Conservation (phyloP, 352 stramenopile genomes). For the Globisporangium rhizosaccharum region DNA sequence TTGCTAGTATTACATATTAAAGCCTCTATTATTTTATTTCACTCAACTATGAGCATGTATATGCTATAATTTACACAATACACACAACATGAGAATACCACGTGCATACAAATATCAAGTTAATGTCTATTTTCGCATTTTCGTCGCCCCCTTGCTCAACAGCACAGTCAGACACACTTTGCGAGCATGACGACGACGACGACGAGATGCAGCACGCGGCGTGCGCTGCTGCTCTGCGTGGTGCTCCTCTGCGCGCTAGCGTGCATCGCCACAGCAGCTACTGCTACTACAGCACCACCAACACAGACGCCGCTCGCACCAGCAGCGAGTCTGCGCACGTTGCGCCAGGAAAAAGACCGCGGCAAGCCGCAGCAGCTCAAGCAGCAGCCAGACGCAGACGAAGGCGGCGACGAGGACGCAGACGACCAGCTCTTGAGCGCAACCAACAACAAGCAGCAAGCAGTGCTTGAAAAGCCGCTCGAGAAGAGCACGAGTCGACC, state of each 20-base stretch:
- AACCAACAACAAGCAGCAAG: conserved; percentile 19
- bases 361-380: neutral
- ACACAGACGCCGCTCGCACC: neutral
- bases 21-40: too few species aligned
- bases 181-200: too few species aligned
- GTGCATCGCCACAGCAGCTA: neutral
- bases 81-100: too few species aligned
- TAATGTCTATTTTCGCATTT: too few species aligned
- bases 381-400: neutral
- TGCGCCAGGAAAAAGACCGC: conserved; percentile 3
- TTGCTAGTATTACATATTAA: too few species aligned
- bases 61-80: neutral
- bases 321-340: neutral
- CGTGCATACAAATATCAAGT: too few species aligned
- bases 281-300: neutral
- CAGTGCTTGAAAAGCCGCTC: conserved; percentile 12
- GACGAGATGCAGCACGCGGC: neutral
- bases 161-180: too few species aligned
- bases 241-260: neutral
- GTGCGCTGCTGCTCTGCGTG: neutral
- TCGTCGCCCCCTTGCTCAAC: too few species aligned
- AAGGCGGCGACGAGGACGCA: neutral
- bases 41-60: neutral
- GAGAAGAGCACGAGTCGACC: conserved; percentile 20
- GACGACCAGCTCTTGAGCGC: conserved; percentile 1